Percentiles rank a stretch among this genome's conserved stretches.
These are phyloP conservation scores for Moelleriella libera DNA, from an alignment of 2,329 filamentous ascomycete species.

Conservation along the genomic window DNA sequence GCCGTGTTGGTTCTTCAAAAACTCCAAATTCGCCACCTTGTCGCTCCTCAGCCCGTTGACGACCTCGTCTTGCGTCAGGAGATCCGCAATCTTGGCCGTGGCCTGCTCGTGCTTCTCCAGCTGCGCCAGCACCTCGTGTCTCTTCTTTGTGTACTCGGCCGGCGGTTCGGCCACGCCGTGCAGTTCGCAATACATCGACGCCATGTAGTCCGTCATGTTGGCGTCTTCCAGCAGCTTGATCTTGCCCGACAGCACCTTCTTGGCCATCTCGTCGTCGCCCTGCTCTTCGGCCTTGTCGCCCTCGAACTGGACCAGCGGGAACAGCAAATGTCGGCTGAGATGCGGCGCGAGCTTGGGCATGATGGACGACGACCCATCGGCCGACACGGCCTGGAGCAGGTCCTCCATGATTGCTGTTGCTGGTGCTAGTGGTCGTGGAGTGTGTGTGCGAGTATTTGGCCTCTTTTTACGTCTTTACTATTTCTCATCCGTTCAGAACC, in stretches of 20 bases:
- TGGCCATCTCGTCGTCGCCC: slow-evolving; percentile 40
- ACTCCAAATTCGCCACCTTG: slow-evolving; percentile 98
- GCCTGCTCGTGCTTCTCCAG: slow-evolving; percentile 76
- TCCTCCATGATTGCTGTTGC: slow-evolving; percentile 18
- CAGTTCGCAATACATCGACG: slow-evolving; percentile 79
- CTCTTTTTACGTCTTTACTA: no score
- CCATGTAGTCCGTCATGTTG: slow-evolving; percentile 98
- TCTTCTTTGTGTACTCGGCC: slow-evolving; percentile 75
- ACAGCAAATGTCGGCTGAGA: slow-evolving; percentile 92
- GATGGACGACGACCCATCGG: slow-evolving; percentile 64
- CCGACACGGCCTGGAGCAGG: slow-evolving; percentile 36
- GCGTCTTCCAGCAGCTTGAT: slow-evolving; percentile 91
- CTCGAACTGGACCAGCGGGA: slow-evolving; percentile 88
- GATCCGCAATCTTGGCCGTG: slow-evolving; percentile 74
- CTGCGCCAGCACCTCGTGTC: slow-evolving; percentile 73
- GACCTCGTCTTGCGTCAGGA: slow-evolving; percentile 79
- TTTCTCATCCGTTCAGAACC: no score
- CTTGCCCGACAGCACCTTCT: slow-evolving; percentile 71
- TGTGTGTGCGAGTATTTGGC: neutral
- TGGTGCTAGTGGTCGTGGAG: slow-evolving; percentile 3
- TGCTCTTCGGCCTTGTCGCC: slow-evolving; percentile 69
- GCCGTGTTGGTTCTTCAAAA: slow-evolving; percentile 89
- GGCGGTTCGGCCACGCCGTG: slow-evolving; percentile 67
- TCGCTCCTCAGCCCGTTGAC: slow-evolving; percentile 84
- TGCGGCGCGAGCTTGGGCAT: slow-evolving; percentile 80